Evolutionary conservation across 805 yeast species (phyloP).

Genomic region (Lipomyces japonicus): DNA sequence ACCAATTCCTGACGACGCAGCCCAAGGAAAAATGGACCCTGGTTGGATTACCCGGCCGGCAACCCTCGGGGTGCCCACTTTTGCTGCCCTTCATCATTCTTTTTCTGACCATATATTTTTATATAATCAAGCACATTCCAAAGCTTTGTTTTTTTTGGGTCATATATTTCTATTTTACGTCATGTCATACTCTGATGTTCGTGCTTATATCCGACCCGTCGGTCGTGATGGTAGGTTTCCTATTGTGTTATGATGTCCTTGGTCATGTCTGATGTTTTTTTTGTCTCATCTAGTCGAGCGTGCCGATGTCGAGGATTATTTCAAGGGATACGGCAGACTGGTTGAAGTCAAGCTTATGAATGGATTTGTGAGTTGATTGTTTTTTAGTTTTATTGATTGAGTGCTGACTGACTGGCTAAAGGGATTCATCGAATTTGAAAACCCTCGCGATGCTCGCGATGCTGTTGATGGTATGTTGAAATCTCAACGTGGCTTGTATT

Average conservation of each 20-base stretch:
- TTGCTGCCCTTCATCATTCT: no score
- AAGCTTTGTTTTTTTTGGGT: neutral
- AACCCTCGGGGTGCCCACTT: no score
- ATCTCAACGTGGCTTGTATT: neutral
- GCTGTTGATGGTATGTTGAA: slow-evolving; percentile 29
- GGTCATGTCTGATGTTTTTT: neutral
- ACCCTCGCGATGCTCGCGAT: slow-evolving; percentile 34
- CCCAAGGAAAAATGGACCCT: neutral
- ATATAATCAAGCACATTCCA: no score
- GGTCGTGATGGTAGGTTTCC: slow-evolving; percentile 26
- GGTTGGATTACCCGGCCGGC: no score
- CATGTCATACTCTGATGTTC: slow-evolving; percentile 29
- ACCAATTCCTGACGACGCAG: no score
- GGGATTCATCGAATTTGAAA: slow-evolving; percentile 37
- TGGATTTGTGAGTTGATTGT: slow-evolving; percentile 32
- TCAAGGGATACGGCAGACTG: slow-evolving; percentile 50
- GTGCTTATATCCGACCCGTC: slow-evolving; percentile 27
- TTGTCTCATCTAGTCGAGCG: slow-evolving; percentile 18
- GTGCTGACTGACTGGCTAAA: neutral
- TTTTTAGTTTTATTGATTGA: neutral
- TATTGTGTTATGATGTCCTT: neutral
- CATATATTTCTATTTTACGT: neutral
- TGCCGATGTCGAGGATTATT: slow-evolving; percentile 48
- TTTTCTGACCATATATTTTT: no score
- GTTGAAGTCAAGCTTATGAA: slow-evolving; percentile 54